A percentile compares a stretch with the other conserved stretches of the same genome.
These are phyloP conservation scores for Agapanthus africanus DNA, from an alignment of 106 monocot genomes.

Conservation along the genomic window DNA sequence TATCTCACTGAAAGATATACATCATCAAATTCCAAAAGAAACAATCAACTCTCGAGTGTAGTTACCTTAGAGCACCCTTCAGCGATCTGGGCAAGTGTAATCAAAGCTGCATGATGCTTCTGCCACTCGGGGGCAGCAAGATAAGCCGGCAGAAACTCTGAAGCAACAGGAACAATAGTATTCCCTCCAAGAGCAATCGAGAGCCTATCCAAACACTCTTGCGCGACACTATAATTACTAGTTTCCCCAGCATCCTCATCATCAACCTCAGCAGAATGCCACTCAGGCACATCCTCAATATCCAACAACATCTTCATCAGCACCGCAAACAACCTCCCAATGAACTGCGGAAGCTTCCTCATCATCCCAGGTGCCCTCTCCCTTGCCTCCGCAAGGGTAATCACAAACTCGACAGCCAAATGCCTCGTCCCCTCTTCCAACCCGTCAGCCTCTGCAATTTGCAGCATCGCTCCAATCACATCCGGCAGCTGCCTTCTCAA, in stretches of 20 bases:
- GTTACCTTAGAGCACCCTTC: conserved; percentile 95
- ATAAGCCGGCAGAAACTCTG: conserved; percentile 61
- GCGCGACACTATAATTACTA: conserved; percentile 75
- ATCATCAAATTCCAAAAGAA: no score
- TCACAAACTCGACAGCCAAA: conserved; percentile 88
- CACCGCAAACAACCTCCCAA: conserved; percentile 71
- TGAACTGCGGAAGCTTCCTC: conserved; percentile 68
- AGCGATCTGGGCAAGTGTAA: conserved; percentile 95
- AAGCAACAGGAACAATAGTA: conserved; percentile 84
- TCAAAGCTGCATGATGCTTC: conserved; percentile 88
- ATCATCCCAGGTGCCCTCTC: conserved; percentile 98
- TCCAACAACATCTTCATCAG: conserved; percentile 91
- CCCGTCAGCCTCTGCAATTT: conserved; percentile 69
- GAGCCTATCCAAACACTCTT: conserved; percentile 82
- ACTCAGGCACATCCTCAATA: conserved; percentile 73
- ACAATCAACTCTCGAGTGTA: no score
- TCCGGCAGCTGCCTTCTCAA: conserved; percentile 65
- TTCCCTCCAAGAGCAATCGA: conserved; percentile 90
- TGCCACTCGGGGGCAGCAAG: conserved; percentile 88
- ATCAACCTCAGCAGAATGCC: conserved; percentile 73
- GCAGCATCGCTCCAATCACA: conserved; percentile 76
- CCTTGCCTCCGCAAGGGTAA: conserved; percentile 87
- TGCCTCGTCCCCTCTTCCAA: conserved; percentile 89
- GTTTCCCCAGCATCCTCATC: conserved; percentile 97
- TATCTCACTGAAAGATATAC: no score